Conservation (phyloP, 2,329 filamentous ascomycete species). For the Coniella vitis region DNA sequence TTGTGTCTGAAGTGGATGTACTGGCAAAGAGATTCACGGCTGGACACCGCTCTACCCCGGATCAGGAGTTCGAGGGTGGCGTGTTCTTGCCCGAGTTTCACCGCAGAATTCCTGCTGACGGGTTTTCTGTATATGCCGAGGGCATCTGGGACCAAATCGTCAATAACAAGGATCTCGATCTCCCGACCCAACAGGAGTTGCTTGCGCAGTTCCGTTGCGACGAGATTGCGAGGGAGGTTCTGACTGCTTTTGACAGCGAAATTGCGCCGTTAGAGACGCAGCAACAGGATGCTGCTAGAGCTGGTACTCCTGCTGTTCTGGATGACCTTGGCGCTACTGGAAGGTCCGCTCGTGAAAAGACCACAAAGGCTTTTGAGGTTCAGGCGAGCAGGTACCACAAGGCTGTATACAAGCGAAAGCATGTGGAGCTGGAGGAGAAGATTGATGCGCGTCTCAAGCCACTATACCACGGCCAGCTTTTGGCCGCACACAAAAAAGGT, state of each 20-base stretch:
- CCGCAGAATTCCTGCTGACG: constrained; percentile 89
- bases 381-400: constrained; percentile 96
- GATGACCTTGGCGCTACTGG: constrained; percentile 68
- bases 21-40: constrained; percentile 76
- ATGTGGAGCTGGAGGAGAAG: constrained; percentile 75
- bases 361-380: constrained; percentile 76
- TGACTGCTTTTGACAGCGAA: constrained; percentile 74
- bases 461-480: constrained; percentile 81
- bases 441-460: constrained; percentile 83
- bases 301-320: constrained; percentile 69
- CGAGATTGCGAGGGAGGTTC: constrained; percentile 86
- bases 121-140: constrained; percentile 89
- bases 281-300: constrained; percentile 65
- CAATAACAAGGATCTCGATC: constrained; percentile 94
- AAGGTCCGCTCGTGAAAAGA: constrained; percentile 62
- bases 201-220: constrained; percentile 96
- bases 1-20: constrained; percentile 70
- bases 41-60: constrained; percentile 67
- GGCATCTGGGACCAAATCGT: constrained; percentile 98
- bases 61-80: constrained; percentile 69
- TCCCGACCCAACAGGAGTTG: constrained; percentile 94
- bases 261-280: constrained; percentile 79
- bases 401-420: constrained; percentile 83
- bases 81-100: constrained; percentile 94
- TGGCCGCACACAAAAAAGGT: constrained; percentile 81